Conservation (phyloP, 179 eudicot species). For the Beta corolliflora region DNA sequence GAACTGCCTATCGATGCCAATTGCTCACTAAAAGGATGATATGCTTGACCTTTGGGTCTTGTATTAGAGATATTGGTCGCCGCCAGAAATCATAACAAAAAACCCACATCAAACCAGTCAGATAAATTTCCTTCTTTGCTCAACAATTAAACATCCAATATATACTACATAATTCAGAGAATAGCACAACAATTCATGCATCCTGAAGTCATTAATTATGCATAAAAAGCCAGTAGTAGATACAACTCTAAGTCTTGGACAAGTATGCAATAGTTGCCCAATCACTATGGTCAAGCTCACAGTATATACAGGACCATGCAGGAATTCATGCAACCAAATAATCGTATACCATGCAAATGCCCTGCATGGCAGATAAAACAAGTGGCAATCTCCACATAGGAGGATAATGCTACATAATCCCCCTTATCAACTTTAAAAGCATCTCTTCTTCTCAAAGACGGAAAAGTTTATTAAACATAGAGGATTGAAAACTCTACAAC, state of each 20-base stretch:
- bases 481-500: background rate
- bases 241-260: too few species aligned
- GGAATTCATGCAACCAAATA: background rate
- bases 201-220: too few species aligned
- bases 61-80: constrained; percentile 42
- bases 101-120: constrained; percentile 14
- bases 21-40: constrained; percentile 34
- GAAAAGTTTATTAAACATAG: background rate
- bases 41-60: constrained; percentile 43
- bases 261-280: too few species aligned
- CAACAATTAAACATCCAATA: background rate
- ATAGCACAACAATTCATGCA: too few species aligned
- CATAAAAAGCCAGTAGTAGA: too few species aligned
- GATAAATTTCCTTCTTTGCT: background rate
- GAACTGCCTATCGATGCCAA: constrained; percentile 23
- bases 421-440: background rate
- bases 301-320: background rate
- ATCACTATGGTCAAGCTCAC: background rate
- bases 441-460: background rate
- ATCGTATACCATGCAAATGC: background rate
- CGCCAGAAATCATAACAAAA: constrained; percentile 43
- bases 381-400: background rate
- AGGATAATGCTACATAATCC: background rate
- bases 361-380: background rate
- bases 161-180: too few species aligned